phyloP scores from a whole-genome alignment of 2,329 filamentous ascomycete genomes.

The Bipolaris sorokiniana region DNA sequence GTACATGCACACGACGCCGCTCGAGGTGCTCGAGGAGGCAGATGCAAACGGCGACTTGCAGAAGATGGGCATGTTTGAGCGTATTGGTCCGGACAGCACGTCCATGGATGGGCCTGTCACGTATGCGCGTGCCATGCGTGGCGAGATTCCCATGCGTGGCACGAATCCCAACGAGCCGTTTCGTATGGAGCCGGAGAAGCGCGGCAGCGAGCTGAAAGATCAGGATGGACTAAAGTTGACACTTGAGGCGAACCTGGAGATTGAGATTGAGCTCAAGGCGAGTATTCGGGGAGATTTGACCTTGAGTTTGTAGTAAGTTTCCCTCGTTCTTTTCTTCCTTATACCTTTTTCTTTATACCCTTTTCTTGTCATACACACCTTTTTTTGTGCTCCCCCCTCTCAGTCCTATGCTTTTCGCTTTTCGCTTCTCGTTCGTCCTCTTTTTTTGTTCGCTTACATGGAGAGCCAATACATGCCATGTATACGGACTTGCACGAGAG shows the following conservation, averaged over 20 bases:
- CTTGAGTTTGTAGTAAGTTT: slow-evolving; percentile 75
- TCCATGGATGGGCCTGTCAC: slow-evolving; percentile 64
- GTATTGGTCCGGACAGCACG: slow-evolving; percentile 61
- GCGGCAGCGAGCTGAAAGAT: slow-evolving; percentile 53
- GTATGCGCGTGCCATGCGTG: slow-evolving; percentile 59
- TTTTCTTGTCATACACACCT: too few species aligned
- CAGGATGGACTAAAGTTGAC: slow-evolving; percentile 73
- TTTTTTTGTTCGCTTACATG: slow-evolving; percentile 15
- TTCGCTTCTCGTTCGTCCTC: neutral
- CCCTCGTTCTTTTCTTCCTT: too few species aligned
- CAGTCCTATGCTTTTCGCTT: too few species aligned
- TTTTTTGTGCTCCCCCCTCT: too few species aligned
- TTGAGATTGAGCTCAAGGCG: slow-evolving; percentile 85
- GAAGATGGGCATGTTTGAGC: slow-evolving; percentile 60
- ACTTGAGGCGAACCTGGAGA: slow-evolving; percentile 78
- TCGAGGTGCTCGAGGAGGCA: slow-evolving; percentile 59
- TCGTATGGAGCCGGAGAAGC: slow-evolving; percentile 50
- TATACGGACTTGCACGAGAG: neutral
- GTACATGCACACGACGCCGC: slow-evolving; percentile 58
- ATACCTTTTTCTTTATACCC: too few species aligned
- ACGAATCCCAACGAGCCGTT: slow-evolving; percentile 59
- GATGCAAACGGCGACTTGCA: slow-evolving; percentile 57
- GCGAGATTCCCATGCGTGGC: slow-evolving; percentile 61
- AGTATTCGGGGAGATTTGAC: slow-evolving; percentile 85
- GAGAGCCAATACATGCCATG: slow-evolving; percentile 2